Percentiles rank a stretch among this genome's conserved stretches.
These are phyloP conservation scores for Durusdinium trenchii DNA, from an alignment of 73 alveolate genomes.

Conservation along the genomic window DNA sequence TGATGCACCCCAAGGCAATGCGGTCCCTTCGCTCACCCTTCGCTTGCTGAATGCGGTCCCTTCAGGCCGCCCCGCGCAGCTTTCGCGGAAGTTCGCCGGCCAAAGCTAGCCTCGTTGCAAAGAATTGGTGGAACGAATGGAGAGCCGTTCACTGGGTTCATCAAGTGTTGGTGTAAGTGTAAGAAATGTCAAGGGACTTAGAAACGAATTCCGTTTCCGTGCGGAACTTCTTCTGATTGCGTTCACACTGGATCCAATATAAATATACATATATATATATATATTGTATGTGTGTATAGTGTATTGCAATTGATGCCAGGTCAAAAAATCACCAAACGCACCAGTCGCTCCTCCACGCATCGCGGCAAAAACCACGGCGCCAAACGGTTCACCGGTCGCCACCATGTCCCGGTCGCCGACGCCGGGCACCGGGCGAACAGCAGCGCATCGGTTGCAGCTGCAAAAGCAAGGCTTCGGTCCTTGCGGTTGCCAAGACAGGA, in stretches of 20 bases:
- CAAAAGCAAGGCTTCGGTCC: constrained; percentile 70
- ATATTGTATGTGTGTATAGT: too few species aligned
- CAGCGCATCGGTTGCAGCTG: constrained; percentile 61
- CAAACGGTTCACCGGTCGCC: not conserved
- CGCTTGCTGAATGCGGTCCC: too few species aligned
- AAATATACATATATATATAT: too few species aligned
- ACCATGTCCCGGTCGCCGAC: not conserved
- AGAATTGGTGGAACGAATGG: too few species aligned
- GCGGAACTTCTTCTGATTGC: too few species aligned
- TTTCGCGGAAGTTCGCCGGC: constrained; percentile 4
- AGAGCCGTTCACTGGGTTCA: too few species aligned
- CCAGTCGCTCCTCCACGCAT: not conserved
- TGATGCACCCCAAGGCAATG: too few species aligned
- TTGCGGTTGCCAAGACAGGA: not conserved
- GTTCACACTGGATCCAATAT: too few species aligned
- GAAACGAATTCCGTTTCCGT: too few species aligned
- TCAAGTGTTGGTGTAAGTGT: too few species aligned
- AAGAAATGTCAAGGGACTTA: too few species aligned
- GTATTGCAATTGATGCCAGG: not conserved
- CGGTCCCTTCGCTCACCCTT: too few species aligned
- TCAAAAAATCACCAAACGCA: not conserved
- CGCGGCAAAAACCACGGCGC: not conserved
- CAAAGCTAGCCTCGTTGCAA: constrained; percentile 6
- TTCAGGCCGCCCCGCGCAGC: not conserved
- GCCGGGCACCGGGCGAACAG: constrained; percentile 27